These are phyloP conservation scores for Lasiodiplodia hormozganensis DNA, from an alignment of 2,329 filamentous ascomycete species.

Conservation along the genomic window DNA sequence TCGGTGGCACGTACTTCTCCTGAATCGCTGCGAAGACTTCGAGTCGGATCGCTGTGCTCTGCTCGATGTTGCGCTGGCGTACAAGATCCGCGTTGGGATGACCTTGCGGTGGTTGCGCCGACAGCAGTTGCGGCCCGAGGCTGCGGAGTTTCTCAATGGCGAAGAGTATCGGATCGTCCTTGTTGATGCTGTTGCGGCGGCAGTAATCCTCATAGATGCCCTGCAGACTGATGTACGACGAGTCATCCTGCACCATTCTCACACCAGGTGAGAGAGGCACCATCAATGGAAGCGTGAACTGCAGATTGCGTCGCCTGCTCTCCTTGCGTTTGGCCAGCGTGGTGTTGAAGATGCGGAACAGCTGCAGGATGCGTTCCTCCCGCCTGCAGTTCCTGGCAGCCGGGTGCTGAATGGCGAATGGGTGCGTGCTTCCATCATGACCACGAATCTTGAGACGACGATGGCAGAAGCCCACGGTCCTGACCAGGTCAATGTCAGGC, in stretches of 20 bases:
- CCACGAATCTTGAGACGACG: constrained; percentile 93
- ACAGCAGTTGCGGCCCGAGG: constrained; percentile 53
- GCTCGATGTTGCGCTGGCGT: constrained; percentile 69
- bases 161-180: constrained; percentile 94
- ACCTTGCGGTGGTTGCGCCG: constrained; percentile 30
- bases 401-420: constrained; percentile 95
- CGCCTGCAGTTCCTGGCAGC: constrained; percentile 89
- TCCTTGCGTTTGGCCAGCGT: constrained; percentile 92
- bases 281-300: constrained; percentile 96
- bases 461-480: constrained; percentile 89
- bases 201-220: constrained; percentile 97
- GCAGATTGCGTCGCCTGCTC: constrained; percentile 87
- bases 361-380: constrained; percentile 92
- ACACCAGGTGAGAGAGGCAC: constrained; percentile 94
- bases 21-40: constrained; percentile 97
- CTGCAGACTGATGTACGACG: constrained; percentile 92
- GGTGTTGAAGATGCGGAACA: constrained; percentile 98
- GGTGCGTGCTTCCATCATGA: constrained; percentile 95
- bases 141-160: constrained; percentile 92
- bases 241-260: constrained; percentile 92
- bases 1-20: constrained; percentile 87
- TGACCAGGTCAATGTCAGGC: constrained; percentile 90
- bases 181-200: constrained; percentile 81
- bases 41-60: constrained; percentile 74
- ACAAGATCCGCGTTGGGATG: constrained; percentile 28